Percentiles rank a stretch among this genome's conserved stretches.
Conservation (phyloP, 2,329 filamentous ascomycete genomes). For the Fusarium pilosicola region DNA sequence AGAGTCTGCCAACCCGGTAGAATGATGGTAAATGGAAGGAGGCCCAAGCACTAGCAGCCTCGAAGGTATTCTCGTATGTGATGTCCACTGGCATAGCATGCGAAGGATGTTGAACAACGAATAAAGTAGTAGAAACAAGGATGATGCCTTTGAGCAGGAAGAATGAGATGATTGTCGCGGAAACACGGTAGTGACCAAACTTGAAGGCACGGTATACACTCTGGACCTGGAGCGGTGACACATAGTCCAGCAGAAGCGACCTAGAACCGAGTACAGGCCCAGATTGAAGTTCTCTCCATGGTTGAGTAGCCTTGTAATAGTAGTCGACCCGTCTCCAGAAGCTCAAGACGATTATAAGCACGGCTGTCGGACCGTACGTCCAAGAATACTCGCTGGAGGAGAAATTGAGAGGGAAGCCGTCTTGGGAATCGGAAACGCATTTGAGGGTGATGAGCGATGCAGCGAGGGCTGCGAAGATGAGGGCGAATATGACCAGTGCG, state of each 20-base stretch:
- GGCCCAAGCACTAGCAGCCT: background rate
- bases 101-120: no score
- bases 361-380: background rate
- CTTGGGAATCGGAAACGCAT: accelerated
- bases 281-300: background rate
- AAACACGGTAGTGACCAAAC: accelerated
- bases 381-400: background rate
- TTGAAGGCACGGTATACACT: accelerated
- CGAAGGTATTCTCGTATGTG: no score
- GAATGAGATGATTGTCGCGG: accelerated
- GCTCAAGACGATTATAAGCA: background rate
- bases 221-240: background rate
- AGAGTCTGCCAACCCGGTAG: no score
- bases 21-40: background rate
- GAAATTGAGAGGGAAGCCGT: background rate
- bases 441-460: background rate
- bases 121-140: no score
- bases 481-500: background rate
- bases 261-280: accelerated
- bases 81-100: no score
- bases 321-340: background rate
- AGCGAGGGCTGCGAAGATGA: accelerated
- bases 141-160: background rate
- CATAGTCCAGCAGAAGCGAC: background rate
- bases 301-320: background rate